Percentiles rank a stretch among this genome's conserved stretches.
Evolutionary conservation across 2,329 filamentous ascomycete genomes (phyloP).

Genomic region (Akanthomyces dipterigenus): DNA sequence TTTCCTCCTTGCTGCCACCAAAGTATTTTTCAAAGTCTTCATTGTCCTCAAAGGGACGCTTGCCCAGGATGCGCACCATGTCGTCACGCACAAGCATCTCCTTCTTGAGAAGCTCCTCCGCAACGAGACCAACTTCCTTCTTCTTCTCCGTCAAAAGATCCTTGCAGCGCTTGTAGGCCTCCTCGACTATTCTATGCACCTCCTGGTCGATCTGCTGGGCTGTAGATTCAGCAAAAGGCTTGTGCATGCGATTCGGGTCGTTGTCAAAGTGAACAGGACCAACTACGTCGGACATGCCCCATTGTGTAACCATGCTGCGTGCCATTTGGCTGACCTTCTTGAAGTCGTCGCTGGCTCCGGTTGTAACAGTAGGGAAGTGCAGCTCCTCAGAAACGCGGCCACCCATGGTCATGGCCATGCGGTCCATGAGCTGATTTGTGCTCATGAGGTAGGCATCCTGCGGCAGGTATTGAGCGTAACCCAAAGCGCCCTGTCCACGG

Average conservation of each 20-base stretch:
- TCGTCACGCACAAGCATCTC: constrained; percentile 89
- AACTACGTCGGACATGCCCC: constrained; percentile 94
- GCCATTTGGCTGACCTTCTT: constrained; percentile 97
- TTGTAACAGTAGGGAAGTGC: constrained; percentile 94
- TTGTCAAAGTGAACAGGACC: constrained; percentile 89
- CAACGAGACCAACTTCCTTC: constrained; percentile 78
- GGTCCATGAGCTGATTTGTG: constrained; percentile 92
- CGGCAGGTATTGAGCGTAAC: constrained; percentile 96
- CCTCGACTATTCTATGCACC: constrained; percentile 83
- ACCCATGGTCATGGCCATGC: constrained; percentile 98
- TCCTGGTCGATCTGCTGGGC: constrained; percentile 88
- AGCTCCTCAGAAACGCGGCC: constrained; percentile 93
- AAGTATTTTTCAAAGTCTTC: constrained; percentile 97
- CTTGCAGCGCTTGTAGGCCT: constrained; percentile 87
- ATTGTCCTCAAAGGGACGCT: constrained; percentile 72
- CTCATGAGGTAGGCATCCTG: constrained; percentile 94
- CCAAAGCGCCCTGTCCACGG: constrained; percentile 84
- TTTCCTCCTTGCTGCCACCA: constrained; percentile 50
- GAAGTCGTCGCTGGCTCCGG: constrained; percentile 93
- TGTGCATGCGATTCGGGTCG: constrained; percentile 73
- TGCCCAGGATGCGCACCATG: constrained; percentile 80
- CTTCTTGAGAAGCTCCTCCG: constrained; percentile 87
- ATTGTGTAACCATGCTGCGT: constrained; percentile 97
- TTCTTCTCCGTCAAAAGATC: constrained; percentile 80
- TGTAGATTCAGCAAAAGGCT: constrained; percentile 93